These are phyloP conservation scores for Xerocomus amazonicus DNA, from an alignment of 1,284 basidiomycete species.

Conservation along the genomic window DNA sequence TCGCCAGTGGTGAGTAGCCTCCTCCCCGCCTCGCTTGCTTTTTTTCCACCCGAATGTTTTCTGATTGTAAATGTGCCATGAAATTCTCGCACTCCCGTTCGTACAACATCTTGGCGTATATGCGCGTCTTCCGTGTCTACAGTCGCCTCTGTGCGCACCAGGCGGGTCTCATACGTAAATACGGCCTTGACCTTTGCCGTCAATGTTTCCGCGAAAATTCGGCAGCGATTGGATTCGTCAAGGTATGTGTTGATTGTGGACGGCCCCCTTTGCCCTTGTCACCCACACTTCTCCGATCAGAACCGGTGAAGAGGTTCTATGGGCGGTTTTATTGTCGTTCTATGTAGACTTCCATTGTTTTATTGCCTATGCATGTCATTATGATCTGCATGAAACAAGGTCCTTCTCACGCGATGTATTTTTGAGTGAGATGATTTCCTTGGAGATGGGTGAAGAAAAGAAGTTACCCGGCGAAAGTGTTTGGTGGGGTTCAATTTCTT, in stretches of 20 bases:
- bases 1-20: slow-evolving; percentile 62
- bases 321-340: background rate
- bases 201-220: slow-evolving; percentile 98
- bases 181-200: slow-evolving; percentile 94
- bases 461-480: background rate
- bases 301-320: slow-evolving; percentile 17
- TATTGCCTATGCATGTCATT: slow-evolving; percentile 11
- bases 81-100: too few species aligned
- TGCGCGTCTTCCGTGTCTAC: background rate
- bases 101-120: too few species aligned
- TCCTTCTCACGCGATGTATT: background rate
- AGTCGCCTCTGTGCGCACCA: slow-evolving; percentile 95
- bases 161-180: slow-evolving; percentile 94
- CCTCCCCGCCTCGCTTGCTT: background rate
- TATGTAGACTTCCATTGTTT: background rate
- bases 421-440: slow-evolving; percentile 1
- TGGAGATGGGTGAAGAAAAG: slow-evolving; percentile 1
- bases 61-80: background rate
- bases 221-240: slow-evolving; percentile 88
- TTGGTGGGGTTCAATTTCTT: background rate
- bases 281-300: background rate
- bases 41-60: background rate
- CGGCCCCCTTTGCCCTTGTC: background rate
- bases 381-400: slow-evolving; percentile 21
- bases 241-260: slow-evolving; percentile 52